These are phyloP conservation scores for Diaporthe vaccinii DNA, from an alignment of 2,329 filamentous ascomycete genomes.

Conservation along the genomic window DNA sequence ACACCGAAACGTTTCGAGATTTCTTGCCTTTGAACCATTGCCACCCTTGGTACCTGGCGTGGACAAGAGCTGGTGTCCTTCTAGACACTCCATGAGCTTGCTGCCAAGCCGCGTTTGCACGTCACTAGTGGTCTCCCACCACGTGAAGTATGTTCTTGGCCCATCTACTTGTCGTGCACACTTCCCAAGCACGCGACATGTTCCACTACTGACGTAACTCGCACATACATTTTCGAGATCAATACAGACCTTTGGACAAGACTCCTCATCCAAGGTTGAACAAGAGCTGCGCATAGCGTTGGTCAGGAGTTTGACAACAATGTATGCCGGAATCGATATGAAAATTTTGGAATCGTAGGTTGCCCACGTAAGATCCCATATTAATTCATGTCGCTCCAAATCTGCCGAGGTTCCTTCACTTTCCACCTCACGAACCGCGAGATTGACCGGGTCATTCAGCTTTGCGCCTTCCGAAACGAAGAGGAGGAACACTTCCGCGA, in stretches of 20 bases:
- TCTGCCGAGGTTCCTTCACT: too few species aligned
- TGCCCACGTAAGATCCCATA: too few species aligned
- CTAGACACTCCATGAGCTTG: not conserved
- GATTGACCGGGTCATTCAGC: not conserved
- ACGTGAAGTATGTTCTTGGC: not conserved
- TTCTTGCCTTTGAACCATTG: not conserved
- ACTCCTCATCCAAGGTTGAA: not conserved
- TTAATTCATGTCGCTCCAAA: too few species aligned
- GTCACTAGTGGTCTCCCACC: not conserved
- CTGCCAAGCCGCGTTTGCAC: not conserved
- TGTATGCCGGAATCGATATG: not conserved
- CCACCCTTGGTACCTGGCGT: not conserved
- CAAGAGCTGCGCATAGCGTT: not conserved
- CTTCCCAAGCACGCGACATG: not conserved
- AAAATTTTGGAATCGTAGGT: not conserved
- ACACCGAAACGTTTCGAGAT: not conserved
- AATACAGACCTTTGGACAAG: not conserved
- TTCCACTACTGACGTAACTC: not conserved
- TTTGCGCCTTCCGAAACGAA: not conserved
- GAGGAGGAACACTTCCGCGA: not conserved
- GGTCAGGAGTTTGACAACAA: not conserved
- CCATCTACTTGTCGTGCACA: not conserved
- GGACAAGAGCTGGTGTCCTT: not conserved
- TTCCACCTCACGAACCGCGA: not conserved
- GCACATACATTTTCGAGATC: not conserved